A percentile compares a stretch with the other conserved stretches of the same genome.
phyloP scores from a whole-genome alignment of 2,329 filamentous ascomycete species.

The Penicillium crustosum region DNA sequence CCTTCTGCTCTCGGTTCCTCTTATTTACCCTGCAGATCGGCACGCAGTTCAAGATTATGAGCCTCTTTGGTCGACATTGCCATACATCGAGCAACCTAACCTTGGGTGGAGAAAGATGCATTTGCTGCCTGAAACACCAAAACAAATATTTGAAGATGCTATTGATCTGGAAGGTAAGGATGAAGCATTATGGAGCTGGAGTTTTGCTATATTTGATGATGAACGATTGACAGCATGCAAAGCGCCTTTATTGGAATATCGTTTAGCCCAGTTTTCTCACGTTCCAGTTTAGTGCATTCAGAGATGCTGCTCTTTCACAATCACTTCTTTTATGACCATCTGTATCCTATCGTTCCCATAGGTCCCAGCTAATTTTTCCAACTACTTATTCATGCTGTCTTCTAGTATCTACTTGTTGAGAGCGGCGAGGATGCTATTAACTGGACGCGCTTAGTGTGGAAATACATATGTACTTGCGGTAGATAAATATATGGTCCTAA shows the following conservation, averaged over 20 bases:
- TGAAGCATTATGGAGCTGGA: not conserved
- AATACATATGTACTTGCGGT: not conserved
- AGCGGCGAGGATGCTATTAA: not conserved
- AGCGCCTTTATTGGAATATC: not conserved
- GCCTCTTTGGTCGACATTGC: conserved; percentile 6
- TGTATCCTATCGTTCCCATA: not conserved
- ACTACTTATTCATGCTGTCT: not conserved
- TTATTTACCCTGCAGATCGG: conserved; percentile 17
- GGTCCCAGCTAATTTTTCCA: not conserved
- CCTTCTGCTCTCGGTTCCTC: not conserved
- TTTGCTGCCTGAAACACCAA: not conserved
- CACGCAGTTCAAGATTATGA: conserved; percentile 9
- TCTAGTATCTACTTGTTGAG: not conserved
- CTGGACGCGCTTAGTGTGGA: not conserved
- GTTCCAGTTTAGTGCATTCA: not conserved
- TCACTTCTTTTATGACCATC: too few relatives aligned
- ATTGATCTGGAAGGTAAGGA: not conserved
- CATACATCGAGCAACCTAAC: conserved; percentile 13
- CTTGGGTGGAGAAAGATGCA: conserved; percentile 4
- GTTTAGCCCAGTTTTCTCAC: too few relatives aligned
- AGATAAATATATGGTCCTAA: too few relatives aligned
- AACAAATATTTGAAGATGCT: conserved; percentile 1
- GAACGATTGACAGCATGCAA: not conserved
- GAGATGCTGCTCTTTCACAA: too few relatives aligned
- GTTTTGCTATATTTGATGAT: not conserved